Evolutionary conservation across 2,329 filamentous ascomycete genomes (phyloP).

Genomic region (Ceratocystis albifundus): DNA sequence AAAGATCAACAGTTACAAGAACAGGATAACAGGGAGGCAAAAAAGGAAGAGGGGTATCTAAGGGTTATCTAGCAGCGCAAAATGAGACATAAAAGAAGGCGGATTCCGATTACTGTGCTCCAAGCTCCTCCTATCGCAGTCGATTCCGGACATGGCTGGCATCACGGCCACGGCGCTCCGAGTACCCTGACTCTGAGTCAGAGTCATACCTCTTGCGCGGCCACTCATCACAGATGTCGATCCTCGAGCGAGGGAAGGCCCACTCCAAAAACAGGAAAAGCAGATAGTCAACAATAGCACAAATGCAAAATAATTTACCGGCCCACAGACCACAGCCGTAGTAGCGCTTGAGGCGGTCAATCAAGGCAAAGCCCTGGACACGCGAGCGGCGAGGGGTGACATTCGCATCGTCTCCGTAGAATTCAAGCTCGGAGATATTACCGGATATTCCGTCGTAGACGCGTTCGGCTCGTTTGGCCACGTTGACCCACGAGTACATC

Average conservation of each 20-base stretch:
- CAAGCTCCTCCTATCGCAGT: background rate
- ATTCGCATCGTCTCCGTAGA: conserved; percentile 52
- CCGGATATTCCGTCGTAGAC: conserved; percentile 92
- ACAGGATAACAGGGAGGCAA: background rate
- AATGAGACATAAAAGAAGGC: background rate
- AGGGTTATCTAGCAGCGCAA: background rate
- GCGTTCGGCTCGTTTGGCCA: conserved; percentile 82
- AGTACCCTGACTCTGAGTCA: conserved; percentile 18
- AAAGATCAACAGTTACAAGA: background rate
- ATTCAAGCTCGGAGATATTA: conserved; percentile 72
- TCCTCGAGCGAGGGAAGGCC: conserved; percentile 69
- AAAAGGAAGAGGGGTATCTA: conserved; percentile 7
- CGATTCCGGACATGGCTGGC: conserved; percentile 4
- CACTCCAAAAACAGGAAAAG: conserved; percentile 82
- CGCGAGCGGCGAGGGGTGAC: conserved; percentile 54
- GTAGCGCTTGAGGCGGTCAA: conserved; percentile 89
- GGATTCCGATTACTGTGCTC: background rate
- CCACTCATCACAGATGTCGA: conserved; percentile 87
- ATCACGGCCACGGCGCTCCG: conserved; percentile 14
- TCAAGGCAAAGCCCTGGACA: conserved; percentile 78
- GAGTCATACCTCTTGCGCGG: conserved; percentile 51
- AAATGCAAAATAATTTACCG: conserved; percentile 91
- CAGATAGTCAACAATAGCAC: conserved; percentile 86
- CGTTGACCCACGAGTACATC: conserved; percentile 98
- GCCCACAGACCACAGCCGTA: conserved; percentile 98